Evolutionary conservation across 306 rosid genomes (phyloP).

Genomic region (Acacia melanoxylon): DNA sequence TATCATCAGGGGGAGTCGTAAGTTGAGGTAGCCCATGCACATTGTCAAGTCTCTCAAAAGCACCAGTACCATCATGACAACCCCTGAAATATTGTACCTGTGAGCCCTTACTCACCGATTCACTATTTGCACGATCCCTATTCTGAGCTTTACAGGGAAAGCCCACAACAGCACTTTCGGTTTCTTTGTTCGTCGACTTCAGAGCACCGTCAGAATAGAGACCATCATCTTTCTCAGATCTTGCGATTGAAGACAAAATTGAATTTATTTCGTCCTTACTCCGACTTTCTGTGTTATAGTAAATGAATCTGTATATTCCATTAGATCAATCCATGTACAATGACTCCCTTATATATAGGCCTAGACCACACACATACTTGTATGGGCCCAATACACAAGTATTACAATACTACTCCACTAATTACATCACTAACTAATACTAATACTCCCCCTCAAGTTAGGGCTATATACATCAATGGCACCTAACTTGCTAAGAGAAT

Average conservation of each 20-base stretch:
- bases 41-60: conserved; percentile 14
- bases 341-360: no score
- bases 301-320: no score
- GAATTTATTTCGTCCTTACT: not conserved
- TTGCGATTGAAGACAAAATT: not conserved
- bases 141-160: conserved; percentile 13
- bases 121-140: not conserved
- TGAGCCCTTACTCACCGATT: not conserved
- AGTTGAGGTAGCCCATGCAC: conserved; percentile 6
- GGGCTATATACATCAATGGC: no score
- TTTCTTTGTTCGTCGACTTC: not conserved
- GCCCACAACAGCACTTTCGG: conserved; percentile 27
- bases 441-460: no score
- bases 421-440: no score
- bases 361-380: no score
- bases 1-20: conserved; percentile 49
- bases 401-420: no score
- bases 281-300: no score
- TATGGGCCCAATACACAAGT: no score
- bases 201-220: not conserved
- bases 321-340: no score
- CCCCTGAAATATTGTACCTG: conserved; percentile 2
- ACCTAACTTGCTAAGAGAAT: no score
- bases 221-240: not conserved
- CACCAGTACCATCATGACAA: not conserved